These are phyloP conservation scores for Colletotrichum orbiculare DNA, from an alignment of 2,329 filamentous ascomycete genomes.

Conservation along the genomic window DNA sequence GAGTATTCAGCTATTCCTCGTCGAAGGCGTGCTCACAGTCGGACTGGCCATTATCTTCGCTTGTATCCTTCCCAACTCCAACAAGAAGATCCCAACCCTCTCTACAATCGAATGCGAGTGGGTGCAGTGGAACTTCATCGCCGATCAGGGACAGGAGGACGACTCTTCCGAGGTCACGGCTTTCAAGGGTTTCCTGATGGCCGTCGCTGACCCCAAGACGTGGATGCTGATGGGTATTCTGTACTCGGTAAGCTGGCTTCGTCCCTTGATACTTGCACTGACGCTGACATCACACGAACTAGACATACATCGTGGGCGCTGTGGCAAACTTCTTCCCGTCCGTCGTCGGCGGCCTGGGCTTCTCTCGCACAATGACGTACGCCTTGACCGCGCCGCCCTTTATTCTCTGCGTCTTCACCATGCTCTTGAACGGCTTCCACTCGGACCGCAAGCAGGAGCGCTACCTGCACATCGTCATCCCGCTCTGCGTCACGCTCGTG, in stretches of 20 bases:
- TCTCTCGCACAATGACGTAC: constrained; percentile 39
- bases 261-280: background rate
- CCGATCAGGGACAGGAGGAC: constrained; percentile 33
- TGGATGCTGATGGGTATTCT: constrained; percentile 50
- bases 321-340: constrained; percentile 43
- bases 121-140: constrained; percentile 35
- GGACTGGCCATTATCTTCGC: constrained; percentile 33
- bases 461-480: constrained; percentile 74
- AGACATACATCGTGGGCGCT: constrained; percentile 44
- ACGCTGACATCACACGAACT: too few relatives aligned
- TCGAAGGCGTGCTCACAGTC: constrained; percentile 36
- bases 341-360: constrained; percentile 41
- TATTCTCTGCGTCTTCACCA: constrained; percentile 56
- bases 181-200: constrained; percentile 41
- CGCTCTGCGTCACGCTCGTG: constrained; percentile 69
- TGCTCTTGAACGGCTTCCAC: constrained; percentile 61
- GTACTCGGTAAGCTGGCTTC: constrained; percentile 38
- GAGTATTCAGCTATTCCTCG: constrained; percentile 15
- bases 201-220: constrained; percentile 47
- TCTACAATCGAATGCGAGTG: constrained; percentile 35
- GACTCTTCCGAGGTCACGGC: constrained; percentile 35
- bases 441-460: constrained; percentile 78
- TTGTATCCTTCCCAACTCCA: constrained; percentile 36
- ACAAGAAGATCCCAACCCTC: constrained; percentile 34
- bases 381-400: constrained; percentile 52